A percentile compares a stretch with the other conserved stretches of the same genome.
Conservation (phyloP, 2,329 filamentous ascomycete genomes). For the Fusarium sp. region DNA sequence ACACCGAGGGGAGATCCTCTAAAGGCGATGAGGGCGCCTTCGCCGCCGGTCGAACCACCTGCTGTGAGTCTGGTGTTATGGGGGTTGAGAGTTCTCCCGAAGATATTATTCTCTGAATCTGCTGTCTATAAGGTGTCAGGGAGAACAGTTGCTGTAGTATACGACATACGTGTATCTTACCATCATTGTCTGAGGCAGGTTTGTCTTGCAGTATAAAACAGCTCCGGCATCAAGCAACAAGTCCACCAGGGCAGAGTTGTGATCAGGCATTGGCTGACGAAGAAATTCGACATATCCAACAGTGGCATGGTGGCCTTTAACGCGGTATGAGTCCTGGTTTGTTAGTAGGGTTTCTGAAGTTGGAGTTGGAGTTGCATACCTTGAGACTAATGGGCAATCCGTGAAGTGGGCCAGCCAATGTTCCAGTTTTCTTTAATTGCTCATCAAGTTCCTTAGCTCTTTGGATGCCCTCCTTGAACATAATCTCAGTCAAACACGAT, state of each 20-base stretch:
- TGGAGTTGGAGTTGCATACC: not conserved
- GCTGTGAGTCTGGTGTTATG: conserved; percentile 46
- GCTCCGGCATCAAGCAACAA: conserved; percentile 39
- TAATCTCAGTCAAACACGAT: conserved; percentile 31
- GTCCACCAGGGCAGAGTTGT: conserved; percentile 37
- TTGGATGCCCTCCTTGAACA: conserved; percentile 28
- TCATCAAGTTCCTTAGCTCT: conserved; percentile 27
- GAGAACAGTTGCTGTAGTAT: rapidly evolving
- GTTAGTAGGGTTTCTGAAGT: not conserved
- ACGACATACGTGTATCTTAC: conserved; percentile 40
- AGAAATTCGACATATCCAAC: conserved; percentile 41
- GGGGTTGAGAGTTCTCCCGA: conserved; percentile 40
- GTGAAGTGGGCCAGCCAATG: conserved; percentile 31
- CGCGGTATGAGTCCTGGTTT: conserved; percentile 33
- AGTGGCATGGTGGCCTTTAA: conserved; percentile 36
- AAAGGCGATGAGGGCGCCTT: conserved; percentile 32
- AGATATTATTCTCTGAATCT: conserved; percentile 51
- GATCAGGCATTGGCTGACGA: conserved; percentile 22
- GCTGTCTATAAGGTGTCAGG: conserved; percentile 30
- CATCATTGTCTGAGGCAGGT: conserved; percentile 69
- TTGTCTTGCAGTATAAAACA: conserved; percentile 54
- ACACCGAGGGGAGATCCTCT: conserved; percentile 39
- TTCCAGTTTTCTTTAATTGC: conserved; percentile 30
- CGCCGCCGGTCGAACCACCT: conserved; percentile 39
- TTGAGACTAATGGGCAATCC: conserved; percentile 37